phyloP scores from a whole-genome alignment of 352 stramenopile species.

The Phytophthora pisi region DNA sequence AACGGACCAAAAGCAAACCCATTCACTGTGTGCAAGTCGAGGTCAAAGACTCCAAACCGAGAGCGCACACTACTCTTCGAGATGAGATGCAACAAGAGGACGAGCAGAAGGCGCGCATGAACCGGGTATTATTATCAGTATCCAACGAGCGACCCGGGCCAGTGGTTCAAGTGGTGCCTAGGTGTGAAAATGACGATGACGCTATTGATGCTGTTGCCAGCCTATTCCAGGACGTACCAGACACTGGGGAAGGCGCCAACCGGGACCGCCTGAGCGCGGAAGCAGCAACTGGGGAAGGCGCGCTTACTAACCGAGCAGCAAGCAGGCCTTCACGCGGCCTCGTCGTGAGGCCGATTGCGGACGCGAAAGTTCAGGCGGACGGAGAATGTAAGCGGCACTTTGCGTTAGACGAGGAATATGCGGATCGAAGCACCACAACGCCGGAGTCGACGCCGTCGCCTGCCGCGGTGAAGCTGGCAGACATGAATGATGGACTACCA shows the following conservation, averaged over 20 bases:
- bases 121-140: background rate
- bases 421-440: background rate
- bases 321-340: background rate
- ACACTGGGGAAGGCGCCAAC: background rate
- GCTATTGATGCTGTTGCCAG: background rate
- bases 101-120: background rate
- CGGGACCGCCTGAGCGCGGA: background rate
- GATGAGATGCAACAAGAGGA: background rate
- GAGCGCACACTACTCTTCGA: background rate
- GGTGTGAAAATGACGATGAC: background rate
- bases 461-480: background rate
- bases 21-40: too few species aligned
- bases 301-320: background rate
- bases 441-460: background rate
- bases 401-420: background rate
- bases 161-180: background rate
- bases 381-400: background rate
- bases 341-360: background rate
- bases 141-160: background rate
- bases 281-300: background rate
- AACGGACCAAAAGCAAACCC: too few species aligned
- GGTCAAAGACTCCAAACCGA: too few species aligned
- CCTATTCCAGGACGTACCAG: background rate
- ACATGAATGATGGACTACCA: background rate
- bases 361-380: background rate